Evolutionary conservation across 2,329 filamentous ascomycete genomes (phyloP).

Genomic region (Xylariaceae sp.): DNA sequence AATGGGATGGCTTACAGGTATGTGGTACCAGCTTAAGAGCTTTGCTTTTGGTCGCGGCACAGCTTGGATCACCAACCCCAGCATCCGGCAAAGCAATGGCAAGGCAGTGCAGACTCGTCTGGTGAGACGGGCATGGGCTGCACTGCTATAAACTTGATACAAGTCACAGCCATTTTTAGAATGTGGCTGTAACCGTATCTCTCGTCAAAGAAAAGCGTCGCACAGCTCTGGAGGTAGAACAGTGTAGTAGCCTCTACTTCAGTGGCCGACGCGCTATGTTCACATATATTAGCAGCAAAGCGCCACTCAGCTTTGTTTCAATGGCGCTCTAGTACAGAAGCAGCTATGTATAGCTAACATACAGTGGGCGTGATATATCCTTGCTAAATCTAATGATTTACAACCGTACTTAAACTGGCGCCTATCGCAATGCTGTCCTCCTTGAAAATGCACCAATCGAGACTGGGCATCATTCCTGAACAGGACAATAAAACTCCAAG

Average conservation of each 20-base stretch:
- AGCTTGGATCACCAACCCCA: too few relatives aligned
- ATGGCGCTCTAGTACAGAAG: conserved; percentile 1
- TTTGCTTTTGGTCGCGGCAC: neutral
- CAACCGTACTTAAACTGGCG: neutral
- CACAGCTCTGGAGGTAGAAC: too few relatives aligned
- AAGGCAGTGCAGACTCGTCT: too few relatives aligned
- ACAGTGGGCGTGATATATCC: neutral
- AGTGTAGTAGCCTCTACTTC: too few relatives aligned
- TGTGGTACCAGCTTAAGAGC: neutral
- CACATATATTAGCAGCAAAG: neutral
- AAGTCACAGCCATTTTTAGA: too few relatives aligned
- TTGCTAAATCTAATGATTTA: neutral
- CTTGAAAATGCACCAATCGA: conserved; percentile 1
- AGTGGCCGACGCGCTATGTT: too few relatives aligned
- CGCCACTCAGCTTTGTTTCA: neutral
- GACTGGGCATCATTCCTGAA: conserved; percentile 22
- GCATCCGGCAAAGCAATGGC: too few relatives aligned
- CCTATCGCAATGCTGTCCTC: conserved; percentile 6
- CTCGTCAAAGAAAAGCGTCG: too few relatives aligned
- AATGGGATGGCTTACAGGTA: neutral
- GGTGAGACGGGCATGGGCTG: too few relatives aligned
- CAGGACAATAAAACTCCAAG: conserved; percentile 17
- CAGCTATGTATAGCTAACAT: conserved; percentile 6
- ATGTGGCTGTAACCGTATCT: neutral
- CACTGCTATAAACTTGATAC: too few relatives aligned